A percentile compares a stretch with the other conserved stretches of the same genome.
Evolutionary conservation across 148 eudicot species (phyloP).

Genomic region (Amaranthus palmeri): DNA sequence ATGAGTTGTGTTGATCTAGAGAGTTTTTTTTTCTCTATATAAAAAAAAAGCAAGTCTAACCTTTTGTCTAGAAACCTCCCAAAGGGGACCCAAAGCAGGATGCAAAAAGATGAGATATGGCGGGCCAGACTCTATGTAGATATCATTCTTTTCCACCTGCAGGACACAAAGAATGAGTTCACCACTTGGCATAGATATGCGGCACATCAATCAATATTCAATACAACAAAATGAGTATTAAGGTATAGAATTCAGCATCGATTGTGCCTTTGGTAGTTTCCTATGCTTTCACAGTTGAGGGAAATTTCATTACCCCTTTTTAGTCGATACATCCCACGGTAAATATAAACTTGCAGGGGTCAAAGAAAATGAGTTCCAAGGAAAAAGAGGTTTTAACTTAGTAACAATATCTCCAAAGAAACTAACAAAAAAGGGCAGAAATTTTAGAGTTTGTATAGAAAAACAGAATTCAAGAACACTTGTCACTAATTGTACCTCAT

Average conservation of each 20-base stretch:
- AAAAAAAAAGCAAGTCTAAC: slow-evolving; percentile 28
- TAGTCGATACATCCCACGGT: neutral
- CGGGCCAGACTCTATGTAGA: slow-evolving; percentile 73
- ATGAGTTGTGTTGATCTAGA: slow-evolving; percentile 4
- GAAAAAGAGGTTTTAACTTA: neutral
- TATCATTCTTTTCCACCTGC: slow-evolving; percentile 73
- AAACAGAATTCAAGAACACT: too few relatives aligned
- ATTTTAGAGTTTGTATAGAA: neutral
- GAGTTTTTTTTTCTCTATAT: neutral
- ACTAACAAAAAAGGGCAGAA: neutral
- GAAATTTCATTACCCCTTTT: neutral
- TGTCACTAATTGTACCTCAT: too few relatives aligned
- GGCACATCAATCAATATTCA: neutral
- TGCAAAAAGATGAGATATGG: slow-evolving; percentile 86
- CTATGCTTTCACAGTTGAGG: neutral
- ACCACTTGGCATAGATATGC: slow-evolving; percentile 4
- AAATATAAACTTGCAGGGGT: neutral
- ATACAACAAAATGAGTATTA: neutral
- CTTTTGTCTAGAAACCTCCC: slow-evolving; percentile 93
- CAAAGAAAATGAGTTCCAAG: neutral
- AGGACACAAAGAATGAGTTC: slow-evolving; percentile 18
- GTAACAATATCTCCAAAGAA: neutral
- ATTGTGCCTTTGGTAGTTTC: slow-evolving; percentile 11
- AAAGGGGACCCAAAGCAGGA: slow-evolving; percentile 96
- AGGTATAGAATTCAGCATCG: neutral